These are phyloP conservation scores for Taiozyma onychis DNA, from an alignment of 1,139 yeast genomes.

Conservation along the genomic window DNA sequence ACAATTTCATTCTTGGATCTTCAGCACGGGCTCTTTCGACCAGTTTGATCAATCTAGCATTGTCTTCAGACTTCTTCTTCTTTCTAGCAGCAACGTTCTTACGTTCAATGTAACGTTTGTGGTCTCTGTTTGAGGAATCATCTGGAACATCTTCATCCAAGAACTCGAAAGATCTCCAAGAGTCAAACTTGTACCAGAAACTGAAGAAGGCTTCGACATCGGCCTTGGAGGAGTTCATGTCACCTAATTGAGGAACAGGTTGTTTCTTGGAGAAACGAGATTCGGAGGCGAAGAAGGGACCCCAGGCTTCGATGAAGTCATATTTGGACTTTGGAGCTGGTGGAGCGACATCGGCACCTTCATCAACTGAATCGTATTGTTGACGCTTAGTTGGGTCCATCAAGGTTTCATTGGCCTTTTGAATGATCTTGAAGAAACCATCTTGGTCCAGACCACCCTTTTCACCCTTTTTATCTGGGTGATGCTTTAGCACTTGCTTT, in stretches of 20 bases:
- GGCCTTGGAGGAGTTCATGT: constrained; percentile 57
- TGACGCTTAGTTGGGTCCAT: constrained; percentile 81
- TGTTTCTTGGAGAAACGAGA: constrained; percentile 86
- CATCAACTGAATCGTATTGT: constrained; percentile 95
- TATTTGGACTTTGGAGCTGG: constrained; percentile 60
- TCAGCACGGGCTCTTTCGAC: constrained; percentile 83
- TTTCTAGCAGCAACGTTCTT: constrained; percentile 95
- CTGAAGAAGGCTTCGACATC: constrained; percentile 87
- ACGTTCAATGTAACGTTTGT: constrained; percentile 97
- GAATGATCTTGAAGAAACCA: constrained; percentile 97
- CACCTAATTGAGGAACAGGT: constrained; percentile 85
- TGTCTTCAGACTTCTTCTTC: constrained; percentile 97
- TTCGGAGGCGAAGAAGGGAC: constrained; percentile 86
- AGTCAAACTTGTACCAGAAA: constrained; percentile 93
- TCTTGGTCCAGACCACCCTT: constrained; percentile 89
- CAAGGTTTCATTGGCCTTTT: constrained; percentile 90
- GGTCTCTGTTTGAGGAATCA: constrained; percentile 98
- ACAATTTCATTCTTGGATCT: constrained; percentile 92
- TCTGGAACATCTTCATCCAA: constrained; percentile 99
- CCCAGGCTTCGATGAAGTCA: constrained; percentile 91
- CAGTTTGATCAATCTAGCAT: constrained; percentile 78
- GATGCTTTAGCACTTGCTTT: constrained; percentile 93
- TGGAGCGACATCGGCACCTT: constrained; percentile 75
- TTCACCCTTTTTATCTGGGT: constrained; percentile 92
- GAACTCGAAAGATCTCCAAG: constrained; percentile 98